Evolutionary conservation across 1,139 yeast genomes (phyloP).

Genomic region (Insectozyma bohioensis): DNA sequence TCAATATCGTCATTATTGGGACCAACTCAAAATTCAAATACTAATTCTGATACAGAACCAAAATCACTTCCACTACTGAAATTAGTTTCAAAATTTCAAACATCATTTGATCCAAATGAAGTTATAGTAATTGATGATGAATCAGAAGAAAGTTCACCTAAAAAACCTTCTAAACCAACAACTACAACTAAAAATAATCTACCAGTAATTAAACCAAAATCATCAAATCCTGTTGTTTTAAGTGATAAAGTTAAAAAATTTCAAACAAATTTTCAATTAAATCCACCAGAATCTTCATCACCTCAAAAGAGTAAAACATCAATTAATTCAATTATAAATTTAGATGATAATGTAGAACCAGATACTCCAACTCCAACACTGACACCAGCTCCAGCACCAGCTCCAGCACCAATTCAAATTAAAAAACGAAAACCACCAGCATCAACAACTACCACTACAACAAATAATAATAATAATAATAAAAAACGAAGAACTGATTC

Average conservation of each 20-base stretch:
- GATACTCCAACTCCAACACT: slow-evolving; percentile 9
- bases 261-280: slow-evolving; percentile 30
- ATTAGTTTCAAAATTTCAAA: slow-evolving; percentile 25
- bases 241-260: slow-evolving; percentile 30
- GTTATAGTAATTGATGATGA: slow-evolving; percentile 14
- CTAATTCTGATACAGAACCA: no score
- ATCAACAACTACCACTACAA: no score
- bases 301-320: slow-evolving; percentile 29
- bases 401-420: slow-evolving; percentile 10
- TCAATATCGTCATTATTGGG: slow-evolving; percentile 29
- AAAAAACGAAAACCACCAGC: slow-evolving; percentile 15
- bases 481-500: slow-evolving; percentile 11
- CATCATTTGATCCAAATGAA: slow-evolving; percentile 21
- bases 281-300: slow-evolving; percentile 6
- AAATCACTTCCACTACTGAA: slow-evolving; percentile 13
- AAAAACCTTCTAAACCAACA: slow-evolving; percentile 3
- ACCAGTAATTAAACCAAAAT: slow-evolving; percentile 17
- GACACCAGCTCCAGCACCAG: slow-evolving; percentile 8
- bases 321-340: slow-evolving; percentile 38
- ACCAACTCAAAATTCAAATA: no score
- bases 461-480: slow-evolving; percentile 4
- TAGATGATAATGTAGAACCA: slow-evolving; percentile 24
- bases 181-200: slow-evolving; percentile 6
- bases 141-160: slow-evolving; percentile 3
- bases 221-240: slow-evolving; percentile 12